These are phyloP conservation scores for Venturia asperata DNA, from an alignment of 2,329 filamentous ascomycete genomes.

Conservation along the genomic window DNA sequence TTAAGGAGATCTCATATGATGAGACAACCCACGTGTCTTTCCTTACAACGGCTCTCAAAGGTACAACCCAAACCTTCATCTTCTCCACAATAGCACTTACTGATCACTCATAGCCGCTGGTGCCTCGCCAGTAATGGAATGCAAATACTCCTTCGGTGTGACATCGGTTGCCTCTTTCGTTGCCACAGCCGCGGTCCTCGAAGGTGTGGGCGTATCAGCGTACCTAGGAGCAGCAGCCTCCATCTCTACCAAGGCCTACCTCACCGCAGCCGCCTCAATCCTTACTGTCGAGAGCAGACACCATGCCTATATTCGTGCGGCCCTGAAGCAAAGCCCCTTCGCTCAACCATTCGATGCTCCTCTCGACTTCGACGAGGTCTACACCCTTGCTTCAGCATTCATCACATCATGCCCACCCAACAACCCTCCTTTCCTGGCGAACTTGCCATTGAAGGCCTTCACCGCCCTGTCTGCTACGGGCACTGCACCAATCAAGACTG, in stretches of 20 bases:
- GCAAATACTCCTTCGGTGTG: slow-evolving; percentile 50
- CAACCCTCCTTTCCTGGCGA: slow-evolving; percentile 36
- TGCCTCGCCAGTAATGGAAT: slow-evolving; percentile 45
- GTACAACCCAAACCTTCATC: slow-evolving; percentile 16
- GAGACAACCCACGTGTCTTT: slow-evolving; percentile 53
- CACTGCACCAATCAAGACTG: slow-evolving; percentile 20
- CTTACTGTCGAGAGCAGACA: slow-evolving; percentile 60
- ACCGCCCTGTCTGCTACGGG: slow-evolving; percentile 36
- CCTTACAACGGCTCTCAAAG: slow-evolving; percentile 40
- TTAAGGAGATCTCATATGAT: slow-evolving; percentile 50
- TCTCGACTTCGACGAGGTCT: slow-evolving; percentile 52
- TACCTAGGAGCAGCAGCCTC: slow-evolving; percentile 56
- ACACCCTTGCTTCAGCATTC: slow-evolving; percentile 57
- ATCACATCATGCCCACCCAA: slow-evolving; percentile 50
- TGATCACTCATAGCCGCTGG: slow-evolving; percentile 33
- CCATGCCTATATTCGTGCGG: slow-evolving; percentile 50
- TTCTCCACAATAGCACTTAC: background rate
- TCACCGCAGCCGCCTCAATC: slow-evolving; percentile 56
- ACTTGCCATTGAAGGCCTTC: slow-evolving; percentile 56
- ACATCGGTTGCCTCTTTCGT: slow-evolving; percentile 46
- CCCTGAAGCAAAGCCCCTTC: slow-evolving; percentile 46
- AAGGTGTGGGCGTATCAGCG: slow-evolving; percentile 50
- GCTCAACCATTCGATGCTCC: slow-evolving; percentile 55
- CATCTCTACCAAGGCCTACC: slow-evolving; percentile 51
- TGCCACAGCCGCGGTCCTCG: slow-evolving; percentile 46